These are phyloP conservation scores for Plantago ovata DNA, from an alignment of 257 asterid genomes.

Conservation along the genomic window DNA sequence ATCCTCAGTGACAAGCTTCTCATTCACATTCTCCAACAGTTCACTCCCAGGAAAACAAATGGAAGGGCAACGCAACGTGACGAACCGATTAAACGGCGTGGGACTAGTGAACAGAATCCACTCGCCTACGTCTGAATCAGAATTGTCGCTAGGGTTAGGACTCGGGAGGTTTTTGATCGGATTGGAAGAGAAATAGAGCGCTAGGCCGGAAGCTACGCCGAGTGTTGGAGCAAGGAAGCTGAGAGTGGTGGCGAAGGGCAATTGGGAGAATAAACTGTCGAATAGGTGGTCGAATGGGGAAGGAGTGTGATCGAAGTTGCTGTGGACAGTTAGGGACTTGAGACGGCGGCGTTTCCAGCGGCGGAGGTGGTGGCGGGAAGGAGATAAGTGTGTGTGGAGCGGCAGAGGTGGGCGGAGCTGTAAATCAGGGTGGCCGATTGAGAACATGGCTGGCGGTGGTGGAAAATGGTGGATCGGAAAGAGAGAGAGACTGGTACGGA, in stretches of 20 bases:
- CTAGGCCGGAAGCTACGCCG: conserved; percentile 71
- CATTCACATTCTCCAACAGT: conserved; percentile 54
- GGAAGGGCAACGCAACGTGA: conserved; percentile 79
- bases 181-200: conserved; percentile 40
- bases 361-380: conserved; percentile 37
- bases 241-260: conserved; percentile 46
- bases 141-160: conserved; percentile 10
- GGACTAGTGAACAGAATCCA: conserved; percentile 84
- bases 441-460: conserved; percentile 23
- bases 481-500: too few species aligned
- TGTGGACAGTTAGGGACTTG: conserved; percentile 29
- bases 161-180: conserved; percentile 15
- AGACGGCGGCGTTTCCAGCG: conserved; percentile 66
- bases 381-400: conserved; percentile 22
- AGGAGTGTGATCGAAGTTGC: conserved; percentile 20
- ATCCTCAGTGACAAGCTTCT: conserved; percentile 68
- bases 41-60: conserved; percentile 62
- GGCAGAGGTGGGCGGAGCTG: conserved; percentile 23
- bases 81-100: conserved; percentile 92
- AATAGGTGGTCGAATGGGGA: conserved; percentile 40
- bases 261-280: conserved; percentile 46
- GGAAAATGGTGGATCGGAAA: too few species aligned
- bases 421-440: conserved; percentile 21
- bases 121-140: conserved; percentile 47
- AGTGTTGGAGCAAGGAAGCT: conserved; percentile 52